phyloP scores from a whole-genome alignment of 805 yeast genomes.

The Myxozyma sirexii region DNA sequence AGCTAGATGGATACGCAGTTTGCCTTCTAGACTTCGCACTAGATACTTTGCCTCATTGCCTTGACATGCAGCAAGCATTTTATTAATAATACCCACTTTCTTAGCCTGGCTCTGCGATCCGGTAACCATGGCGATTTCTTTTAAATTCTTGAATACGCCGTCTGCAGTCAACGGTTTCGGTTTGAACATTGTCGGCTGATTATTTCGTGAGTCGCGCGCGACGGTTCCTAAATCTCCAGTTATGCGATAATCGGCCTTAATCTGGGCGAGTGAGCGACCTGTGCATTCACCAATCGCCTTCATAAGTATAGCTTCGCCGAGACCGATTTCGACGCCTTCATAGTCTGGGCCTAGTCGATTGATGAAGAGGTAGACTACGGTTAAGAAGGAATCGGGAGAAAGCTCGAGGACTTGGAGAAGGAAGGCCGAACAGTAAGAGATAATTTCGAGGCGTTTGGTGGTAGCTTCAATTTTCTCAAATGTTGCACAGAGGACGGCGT shows the following conservation, averaged over 20 bases:
- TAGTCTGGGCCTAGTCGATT: slow-evolving; percentile 78
- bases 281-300: slow-evolving; percentile 90
- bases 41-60: slow-evolving; percentile 87
- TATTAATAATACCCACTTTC: slow-evolving; percentile 78
- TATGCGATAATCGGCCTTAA: slow-evolving; percentile 73
- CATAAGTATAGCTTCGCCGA: slow-evolving; percentile 86
- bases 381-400: slow-evolving; percentile 59
- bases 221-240: slow-evolving; percentile 90
- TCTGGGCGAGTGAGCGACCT: slow-evolving; percentile 72
- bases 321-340: slow-evolving; percentile 89
- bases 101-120: slow-evolving; percentile 81
- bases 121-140: slow-evolving; percentile 71
- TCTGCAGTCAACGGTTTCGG: slow-evolving; percentile 78
- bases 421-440: slow-evolving; percentile 72
- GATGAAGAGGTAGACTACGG: slow-evolving; percentile 80
- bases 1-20: slow-evolving; percentile 88
- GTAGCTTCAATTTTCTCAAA: slow-evolving; percentile 81
- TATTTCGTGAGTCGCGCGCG: slow-evolving; percentile 79
- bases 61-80: slow-evolving; percentile 83
- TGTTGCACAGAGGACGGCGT: slow-evolving; percentile 46
- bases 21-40: slow-evolving; percentile 89
- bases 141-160: slow-evolving; percentile 71
- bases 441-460: slow-evolving; percentile 80
- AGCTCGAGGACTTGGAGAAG: slow-evolving; percentile 63
- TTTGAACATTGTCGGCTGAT: slow-evolving; percentile 91